phyloP scores from a whole-genome alignment of 2,329 filamentous ascomycete genomes.

The Cryphonectria carpinicola region DNA sequence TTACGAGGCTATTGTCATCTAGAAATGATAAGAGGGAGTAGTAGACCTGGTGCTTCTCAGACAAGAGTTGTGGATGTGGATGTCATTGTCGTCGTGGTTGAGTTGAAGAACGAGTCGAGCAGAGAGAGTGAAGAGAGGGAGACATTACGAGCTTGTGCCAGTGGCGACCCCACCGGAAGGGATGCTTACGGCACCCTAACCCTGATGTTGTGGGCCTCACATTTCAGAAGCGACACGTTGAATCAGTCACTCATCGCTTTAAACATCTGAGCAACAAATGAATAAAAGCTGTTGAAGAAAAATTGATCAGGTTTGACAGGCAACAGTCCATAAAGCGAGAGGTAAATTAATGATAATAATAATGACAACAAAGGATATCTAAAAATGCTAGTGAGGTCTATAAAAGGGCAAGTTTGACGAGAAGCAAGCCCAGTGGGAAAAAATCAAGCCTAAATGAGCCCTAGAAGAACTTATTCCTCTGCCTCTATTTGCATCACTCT shows the following conservation, averaged over 20 bases:
- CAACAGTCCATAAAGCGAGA: no score
- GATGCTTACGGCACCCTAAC: neutral
- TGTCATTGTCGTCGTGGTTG: neutral
- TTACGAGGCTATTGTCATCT: neutral
- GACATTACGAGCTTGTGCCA: neutral
- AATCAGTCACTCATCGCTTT: neutral
- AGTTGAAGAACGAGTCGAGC: neutral
- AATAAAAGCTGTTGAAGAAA: no score
- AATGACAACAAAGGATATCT: neutral
- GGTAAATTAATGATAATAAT: neutral
- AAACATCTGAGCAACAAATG: neutral
- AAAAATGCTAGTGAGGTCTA: neutral
- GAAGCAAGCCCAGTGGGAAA: neutral
- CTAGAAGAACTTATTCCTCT: neutral
- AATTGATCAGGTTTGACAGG: no score
- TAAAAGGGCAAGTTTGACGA: neutral
- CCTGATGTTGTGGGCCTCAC: neutral
- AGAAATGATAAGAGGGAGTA: neutral
- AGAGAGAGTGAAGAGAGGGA: neutral
- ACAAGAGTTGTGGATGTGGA: neutral
- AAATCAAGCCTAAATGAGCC: neutral
- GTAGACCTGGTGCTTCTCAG: neutral
- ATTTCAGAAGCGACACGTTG: neutral
- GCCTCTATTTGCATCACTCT: constrained; percentile 4
- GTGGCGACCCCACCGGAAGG: neutral